A percentile compares a stretch with the other conserved stretches of the same genome.
phyloP scores from a whole-genome alignment of 139 green algal genomes.

The Volvox africanus region DNA sequence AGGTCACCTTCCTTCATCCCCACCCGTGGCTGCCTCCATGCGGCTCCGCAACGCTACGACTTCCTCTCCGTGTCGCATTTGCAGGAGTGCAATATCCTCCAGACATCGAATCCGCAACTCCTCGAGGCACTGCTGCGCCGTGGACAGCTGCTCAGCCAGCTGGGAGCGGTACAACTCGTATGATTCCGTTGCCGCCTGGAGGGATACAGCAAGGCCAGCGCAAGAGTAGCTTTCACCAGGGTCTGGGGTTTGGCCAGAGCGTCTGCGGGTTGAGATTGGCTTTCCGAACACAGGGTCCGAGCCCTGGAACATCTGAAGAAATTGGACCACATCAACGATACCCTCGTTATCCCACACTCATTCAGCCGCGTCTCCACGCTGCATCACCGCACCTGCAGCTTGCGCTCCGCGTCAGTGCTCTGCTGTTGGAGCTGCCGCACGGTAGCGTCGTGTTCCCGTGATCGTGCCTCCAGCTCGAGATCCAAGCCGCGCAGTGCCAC shows the following conservation, averaged over 20 bases:
- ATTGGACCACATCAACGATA: too few relatives aligned
- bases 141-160: slow-evolving; percentile 47
- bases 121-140: slow-evolving; percentile 52
- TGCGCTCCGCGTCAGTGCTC: slow-evolving; percentile 41
- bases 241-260: too few relatives aligned
- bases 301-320: too few relatives aligned
- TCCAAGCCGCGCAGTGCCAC: slow-evolving; percentile 33
- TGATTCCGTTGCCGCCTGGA: background rate
- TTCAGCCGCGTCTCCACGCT: background rate
- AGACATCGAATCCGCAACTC: slow-evolving; percentile 56
- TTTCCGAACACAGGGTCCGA: too few relatives aligned
- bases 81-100: slow-evolving; percentile 23
- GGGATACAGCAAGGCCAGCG: background rate
- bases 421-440: slow-evolving; percentile 34
- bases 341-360: background rate
- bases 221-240: too few relatives aligned
- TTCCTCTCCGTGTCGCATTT: slow-evolving; percentile 53
- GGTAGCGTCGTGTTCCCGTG: slow-evolving; percentile 37
- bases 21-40: slow-evolving; percentile 54
- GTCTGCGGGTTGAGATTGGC: too few relatives aligned
- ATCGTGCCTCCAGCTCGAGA: slow-evolving; percentile 52
- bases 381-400: slow-evolving; percentile 23
- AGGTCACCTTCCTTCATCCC: background rate
- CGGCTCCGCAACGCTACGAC: slow-evolving; percentile 29
- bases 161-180: slow-evolving; percentile 38